A percentile compares a stretch with the other conserved stretches of the same genome.
Evolutionary conservation across 1,139 yeast genomes (phyloP).

Genomic region (Nadsonia starkeyi-henricii): DNA sequence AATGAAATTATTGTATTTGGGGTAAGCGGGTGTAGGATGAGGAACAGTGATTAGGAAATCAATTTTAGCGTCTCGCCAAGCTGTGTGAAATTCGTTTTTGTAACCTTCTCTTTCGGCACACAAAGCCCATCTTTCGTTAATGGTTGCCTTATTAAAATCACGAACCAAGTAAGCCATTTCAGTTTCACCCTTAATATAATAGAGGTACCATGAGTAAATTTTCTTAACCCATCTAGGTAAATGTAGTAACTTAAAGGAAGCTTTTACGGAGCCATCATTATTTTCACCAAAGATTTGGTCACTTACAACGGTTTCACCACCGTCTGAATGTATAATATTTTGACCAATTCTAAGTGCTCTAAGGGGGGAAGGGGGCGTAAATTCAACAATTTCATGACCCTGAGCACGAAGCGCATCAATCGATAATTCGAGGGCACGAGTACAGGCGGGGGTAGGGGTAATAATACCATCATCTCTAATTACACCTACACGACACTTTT

Average conservation of each 20-base stretch:
- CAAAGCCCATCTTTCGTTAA: constrained; percentile 26
- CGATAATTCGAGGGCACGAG: constrained; percentile 37
- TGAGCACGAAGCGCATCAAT: constrained; percentile 34
- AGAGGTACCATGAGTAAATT: constrained; percentile 24
- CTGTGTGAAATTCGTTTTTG: constrained; percentile 24
- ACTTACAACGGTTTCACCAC: constrained; percentile 20
- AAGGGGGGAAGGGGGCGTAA: constrained; percentile 34
- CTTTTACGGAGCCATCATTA: constrained; percentile 26
- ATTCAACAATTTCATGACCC: constrained; percentile 50
- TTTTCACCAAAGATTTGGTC: constrained; percentile 23
- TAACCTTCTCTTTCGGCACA: constrained; percentile 28
- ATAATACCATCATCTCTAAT: constrained; percentile 32
- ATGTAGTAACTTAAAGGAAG: constrained; percentile 20
- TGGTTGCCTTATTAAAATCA: constrained; percentile 26
- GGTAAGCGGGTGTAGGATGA: constrained; percentile 28
- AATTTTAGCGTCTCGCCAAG: constrained; percentile 25
- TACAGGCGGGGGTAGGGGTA: constrained; percentile 49
- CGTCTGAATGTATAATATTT: constrained; percentile 25
- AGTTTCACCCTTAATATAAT: constrained; percentile 22
- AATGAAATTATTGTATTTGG: constrained; percentile 19
- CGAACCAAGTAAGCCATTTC: constrained; percentile 30
- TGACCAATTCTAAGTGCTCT: constrained; percentile 27
- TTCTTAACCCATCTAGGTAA: constrained; percentile 26
- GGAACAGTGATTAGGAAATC: constrained; percentile 28
- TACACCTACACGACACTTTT: constrained; percentile 35